Conservation (phyloP, 306 rosid genomes). For the Bauhinia variegata region DNA sequence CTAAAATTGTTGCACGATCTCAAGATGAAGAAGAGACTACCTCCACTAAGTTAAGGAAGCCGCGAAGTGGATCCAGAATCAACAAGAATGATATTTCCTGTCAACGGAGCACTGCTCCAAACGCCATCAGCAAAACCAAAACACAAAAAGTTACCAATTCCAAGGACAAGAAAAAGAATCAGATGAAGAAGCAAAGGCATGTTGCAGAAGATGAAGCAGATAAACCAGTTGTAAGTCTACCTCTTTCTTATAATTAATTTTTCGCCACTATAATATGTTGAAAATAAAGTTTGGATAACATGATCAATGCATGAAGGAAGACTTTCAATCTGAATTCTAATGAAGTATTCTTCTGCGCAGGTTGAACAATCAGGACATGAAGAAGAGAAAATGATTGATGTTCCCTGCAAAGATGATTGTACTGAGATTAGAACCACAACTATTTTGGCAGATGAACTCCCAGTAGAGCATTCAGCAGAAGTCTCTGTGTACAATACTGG, state of each 20-base stretch:
- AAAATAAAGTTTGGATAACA: conserved; percentile 9
- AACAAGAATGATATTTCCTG: conserved; percentile 40
- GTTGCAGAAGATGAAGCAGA: conserved; percentile 44
- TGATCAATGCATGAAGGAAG: conserved; percentile 23
- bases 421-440: conserved; percentile 39
- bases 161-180: conserved; percentile 48
- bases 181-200: conserved; percentile 51
- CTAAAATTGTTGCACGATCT: conserved; percentile 48
- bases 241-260: neutral
- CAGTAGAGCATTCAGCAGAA: conserved; percentile 37
- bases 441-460: conserved; percentile 33
- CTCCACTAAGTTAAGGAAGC: conserved; percentile 52
- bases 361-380: conserved; percentile 41
- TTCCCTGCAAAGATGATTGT: conserved; percentile 40
- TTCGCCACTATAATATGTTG: neutral
- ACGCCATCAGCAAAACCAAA: conserved; percentile 39
- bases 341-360: conserved; percentile 49
- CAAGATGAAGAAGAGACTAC: conserved; percentile 53
- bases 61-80: conserved; percentile 46
- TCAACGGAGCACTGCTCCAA: conserved; percentile 40
- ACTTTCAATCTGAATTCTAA: conserved; percentile 32
- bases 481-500: conserved; percentile 28
- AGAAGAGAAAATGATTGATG: conserved; percentile 38
- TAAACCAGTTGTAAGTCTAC: conserved; percentile 50
- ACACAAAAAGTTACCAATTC: conserved; percentile 31